phyloP scores from a whole-genome alignment of 2,329 filamentous ascomycete genomes.

The Arthrobotrys sphaeroides region DNA sequence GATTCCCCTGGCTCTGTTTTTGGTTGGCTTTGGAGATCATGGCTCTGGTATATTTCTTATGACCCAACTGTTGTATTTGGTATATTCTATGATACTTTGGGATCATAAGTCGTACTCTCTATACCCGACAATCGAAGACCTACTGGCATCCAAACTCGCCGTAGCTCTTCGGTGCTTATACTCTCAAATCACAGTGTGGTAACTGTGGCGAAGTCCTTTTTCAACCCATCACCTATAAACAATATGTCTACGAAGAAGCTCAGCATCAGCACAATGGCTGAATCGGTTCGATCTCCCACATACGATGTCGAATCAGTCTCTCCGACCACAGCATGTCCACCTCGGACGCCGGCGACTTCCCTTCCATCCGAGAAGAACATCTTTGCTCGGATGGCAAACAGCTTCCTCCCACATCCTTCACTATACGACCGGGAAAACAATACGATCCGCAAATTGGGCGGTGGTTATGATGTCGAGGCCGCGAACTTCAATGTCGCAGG shows the following conservation, averaged over 20 bases:
- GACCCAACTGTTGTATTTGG: background rate
- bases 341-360: background rate
- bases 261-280: conserved; percentile 52
- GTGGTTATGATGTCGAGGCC: conserved; percentile 55
- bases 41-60: background rate
- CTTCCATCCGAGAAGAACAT: conserved; percentile 9
- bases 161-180: background rate
- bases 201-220: background rate
- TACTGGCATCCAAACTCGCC: background rate
- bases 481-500: conserved; percentile 60
- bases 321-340: conserved; percentile 30
- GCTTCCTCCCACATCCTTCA: conserved; percentile 44
- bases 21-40: background rate
- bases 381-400: conserved; percentile 15
- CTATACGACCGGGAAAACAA: conserved; percentile 31
- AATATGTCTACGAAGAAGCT: conserved; percentile 44
- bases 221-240: conserved; percentile 1
- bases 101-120: background rate
- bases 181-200: background rate
- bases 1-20: background rate
- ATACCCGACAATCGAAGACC: background rate
- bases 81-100: background rate
- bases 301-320: conserved; percentile 34
- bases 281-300: conserved; percentile 29
- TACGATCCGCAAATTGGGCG: conserved; percentile 26